A percentile compares a stretch with the other conserved stretches of the same genome.
These are phyloP conservation scores for Bolboschoenoplectus hybrid DNA, from an alignment of 202 grass and related monocot species.

Conservation along the genomic window DNA sequence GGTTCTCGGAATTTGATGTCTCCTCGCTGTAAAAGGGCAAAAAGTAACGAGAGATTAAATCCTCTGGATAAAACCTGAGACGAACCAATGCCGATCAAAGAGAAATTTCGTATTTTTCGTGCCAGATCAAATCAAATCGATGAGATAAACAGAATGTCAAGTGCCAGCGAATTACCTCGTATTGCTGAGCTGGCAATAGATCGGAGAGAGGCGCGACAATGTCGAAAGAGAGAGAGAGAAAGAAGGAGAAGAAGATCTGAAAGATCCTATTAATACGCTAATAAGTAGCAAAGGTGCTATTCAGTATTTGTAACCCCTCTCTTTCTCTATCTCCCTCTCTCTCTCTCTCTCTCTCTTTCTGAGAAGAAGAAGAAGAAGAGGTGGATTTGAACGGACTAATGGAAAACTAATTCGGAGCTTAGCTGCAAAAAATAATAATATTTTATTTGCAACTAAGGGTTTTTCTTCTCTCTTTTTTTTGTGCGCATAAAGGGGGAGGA, in stretches of 20 bases:
- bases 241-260: conserved; percentile 14
- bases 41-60: background rate
- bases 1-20: background rate
- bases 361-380: conserved; percentile 2
- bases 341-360: conserved; percentile 14
- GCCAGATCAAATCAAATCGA: conserved; percentile 36
- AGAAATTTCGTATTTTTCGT: conserved; percentile 3
- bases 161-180: conserved; percentile 10
- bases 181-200: conserved; percentile 34
- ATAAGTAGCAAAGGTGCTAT: background rate
- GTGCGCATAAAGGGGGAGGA: conserved; percentile 30
- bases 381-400: conserved; percentile 31
- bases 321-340: background rate
- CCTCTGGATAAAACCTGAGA: background rate
- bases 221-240: background rate
- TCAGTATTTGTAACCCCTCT: background rate
- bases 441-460: conserved; percentile 22
- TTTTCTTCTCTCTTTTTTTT: conserved; percentile 15
- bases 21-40: background rate
- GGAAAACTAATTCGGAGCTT: conserved; percentile 5
- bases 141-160: background rate
- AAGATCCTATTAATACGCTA: background rate
- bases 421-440: conserved; percentile 21
- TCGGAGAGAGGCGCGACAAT: conserved; percentile 32
- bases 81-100: conserved; percentile 3